phyloP scores from a whole-genome alignment of 2,329 filamentous ascomycete species.

The Aspergillus bombycis region DNA sequence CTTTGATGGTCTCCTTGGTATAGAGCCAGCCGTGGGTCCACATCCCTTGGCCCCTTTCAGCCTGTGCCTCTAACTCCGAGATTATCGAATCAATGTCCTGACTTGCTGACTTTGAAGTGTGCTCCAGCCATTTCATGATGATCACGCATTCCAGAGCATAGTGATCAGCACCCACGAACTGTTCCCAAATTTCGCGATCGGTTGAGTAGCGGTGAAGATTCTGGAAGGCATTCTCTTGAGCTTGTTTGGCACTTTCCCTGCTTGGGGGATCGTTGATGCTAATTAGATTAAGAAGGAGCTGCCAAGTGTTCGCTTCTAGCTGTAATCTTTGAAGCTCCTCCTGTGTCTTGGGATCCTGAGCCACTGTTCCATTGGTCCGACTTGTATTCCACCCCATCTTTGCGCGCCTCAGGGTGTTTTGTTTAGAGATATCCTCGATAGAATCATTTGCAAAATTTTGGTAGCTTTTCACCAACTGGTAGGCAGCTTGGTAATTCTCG shows the following conservation, averaged over 20 bases:
- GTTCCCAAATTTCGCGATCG: slow-evolving; percentile 67
- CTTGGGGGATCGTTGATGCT: slow-evolving; percentile 66
- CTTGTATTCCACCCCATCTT: slow-evolving; percentile 35
- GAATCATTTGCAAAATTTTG: slow-evolving; percentile 57
- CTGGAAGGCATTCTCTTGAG: slow-evolving; percentile 44
- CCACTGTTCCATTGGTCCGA: slow-evolving; percentile 21
- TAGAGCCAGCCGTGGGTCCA: slow-evolving; percentile 91
- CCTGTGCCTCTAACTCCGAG: slow-evolving; percentile 72
- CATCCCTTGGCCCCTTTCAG: slow-evolving; percentile 74
- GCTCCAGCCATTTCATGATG: slow-evolving; percentile 84
- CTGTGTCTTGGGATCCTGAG: slow-evolving; percentile 29
- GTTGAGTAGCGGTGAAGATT: slow-evolving; percentile 59
- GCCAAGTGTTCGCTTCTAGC: slow-evolving; percentile 88
- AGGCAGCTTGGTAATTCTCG: slow-evolving; percentile 64
- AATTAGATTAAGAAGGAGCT: slow-evolving; percentile 75
- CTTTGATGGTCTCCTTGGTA: slow-evolving; percentile 86
- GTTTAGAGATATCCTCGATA: slow-evolving; percentile 47
- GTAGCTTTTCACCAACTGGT: slow-evolving; percentile 69
- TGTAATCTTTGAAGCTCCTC: slow-evolving; percentile 64
- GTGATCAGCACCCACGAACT: slow-evolving; percentile 74
- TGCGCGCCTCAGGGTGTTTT: slow-evolving; percentile 44
- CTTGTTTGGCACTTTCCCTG: slow-evolving; percentile 39
- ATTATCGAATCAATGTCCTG: slow-evolving; percentile 76
- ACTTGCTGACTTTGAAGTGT: slow-evolving; percentile 67
- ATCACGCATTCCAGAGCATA: slow-evolving; percentile 76